These are phyloP conservation scores for Colletotrichum incanum DNA, from an alignment of 2,329 filamentous ascomycete genomes.

Conservation along the genomic window DNA sequence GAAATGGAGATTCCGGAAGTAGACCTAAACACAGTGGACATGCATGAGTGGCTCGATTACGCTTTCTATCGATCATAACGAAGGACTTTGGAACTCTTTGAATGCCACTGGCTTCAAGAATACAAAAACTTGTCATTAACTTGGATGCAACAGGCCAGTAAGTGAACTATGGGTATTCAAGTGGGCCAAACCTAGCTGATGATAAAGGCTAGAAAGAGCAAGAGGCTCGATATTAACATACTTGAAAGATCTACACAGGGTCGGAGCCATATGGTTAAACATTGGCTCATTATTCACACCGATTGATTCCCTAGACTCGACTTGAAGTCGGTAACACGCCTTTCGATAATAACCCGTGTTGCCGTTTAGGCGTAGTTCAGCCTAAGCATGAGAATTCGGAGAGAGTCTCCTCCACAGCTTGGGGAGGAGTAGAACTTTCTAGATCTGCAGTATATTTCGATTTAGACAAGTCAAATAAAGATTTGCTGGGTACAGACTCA, in stretches of 20 bases:
- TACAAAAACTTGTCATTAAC: conserved; percentile 43
- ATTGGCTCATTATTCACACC: neutral
- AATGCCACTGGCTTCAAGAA: neutral
- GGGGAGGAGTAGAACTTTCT: too few relatives aligned
- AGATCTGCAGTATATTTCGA: too few relatives aligned
- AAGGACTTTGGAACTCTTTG: too few relatives aligned
- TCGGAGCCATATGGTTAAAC: neutral
- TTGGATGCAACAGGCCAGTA: conserved; percentile 5
- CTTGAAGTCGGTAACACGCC: too few relatives aligned
- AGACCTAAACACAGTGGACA: conserved; percentile 35
- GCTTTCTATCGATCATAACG: conserved; percentile 29
- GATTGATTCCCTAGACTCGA: neutral
- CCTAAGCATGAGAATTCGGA: too few relatives aligned
- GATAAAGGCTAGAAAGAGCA: too few relatives aligned
- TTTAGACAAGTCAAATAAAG: too few relatives aligned
- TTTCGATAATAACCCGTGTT: too few relatives aligned
- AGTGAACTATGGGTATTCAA: rapidly evolving
- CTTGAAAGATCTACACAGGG: neutral
- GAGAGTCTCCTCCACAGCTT: too few relatives aligned
- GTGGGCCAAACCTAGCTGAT: neutral
- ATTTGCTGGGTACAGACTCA: too few relatives aligned
- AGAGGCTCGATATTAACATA: rapidly evolving
- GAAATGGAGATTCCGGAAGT: conserved; percentile 33
- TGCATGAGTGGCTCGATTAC: conserved; percentile 40
- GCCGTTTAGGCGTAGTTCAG: too few relatives aligned